phyloP scores from a whole-genome alignment of 495 filamentous ascomycete genomes.

The Daldinia childiae region DNA sequence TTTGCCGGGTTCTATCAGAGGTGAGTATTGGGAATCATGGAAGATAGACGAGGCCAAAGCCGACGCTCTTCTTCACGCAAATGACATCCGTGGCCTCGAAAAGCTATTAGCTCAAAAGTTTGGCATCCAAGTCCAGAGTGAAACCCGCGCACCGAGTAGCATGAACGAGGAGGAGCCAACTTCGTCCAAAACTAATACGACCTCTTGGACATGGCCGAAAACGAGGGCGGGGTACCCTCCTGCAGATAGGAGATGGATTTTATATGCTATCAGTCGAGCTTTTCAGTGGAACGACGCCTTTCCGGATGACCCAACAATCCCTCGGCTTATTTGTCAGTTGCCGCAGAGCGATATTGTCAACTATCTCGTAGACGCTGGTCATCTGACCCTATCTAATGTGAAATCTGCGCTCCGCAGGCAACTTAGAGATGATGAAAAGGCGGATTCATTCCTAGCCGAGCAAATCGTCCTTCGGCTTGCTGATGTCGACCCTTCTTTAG shows the following conservation, averaged over 20 bases:
- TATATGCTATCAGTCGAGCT: slow-evolving; percentile 61
- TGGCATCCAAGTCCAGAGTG: slow-evolving; percentile 44
- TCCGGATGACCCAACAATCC: slow-evolving; percentile 38
- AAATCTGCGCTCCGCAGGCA: slow-evolving; percentile 67
- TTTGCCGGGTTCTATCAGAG: slow-evolving; percentile 52
- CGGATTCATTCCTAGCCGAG: slow-evolving; percentile 58
- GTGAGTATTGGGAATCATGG: slow-evolving; percentile 49
- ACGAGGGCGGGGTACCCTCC: slow-evolving; percentile 52
- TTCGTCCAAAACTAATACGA: slow-evolving; percentile 24
- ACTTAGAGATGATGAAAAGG: slow-evolving; percentile 50
- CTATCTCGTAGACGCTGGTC: slow-evolving; percentile 71
- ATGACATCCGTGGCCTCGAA: slow-evolving; percentile 64
- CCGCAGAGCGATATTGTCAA: slow-evolving; percentile 63
- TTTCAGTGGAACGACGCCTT: slow-evolving; percentile 54
- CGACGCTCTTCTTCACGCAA: slow-evolving; percentile 55
- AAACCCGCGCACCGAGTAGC: slow-evolving; percentile 33
- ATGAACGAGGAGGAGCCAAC: slow-evolving; percentile 24
- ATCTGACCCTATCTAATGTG: slow-evolving; percentile 68
- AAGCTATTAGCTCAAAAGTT: slow-evolving; percentile 57
- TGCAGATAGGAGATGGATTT: slow-evolving; percentile 62
- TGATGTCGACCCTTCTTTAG: slow-evolving; percentile 68
- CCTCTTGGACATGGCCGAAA: slow-evolving; percentile 53
- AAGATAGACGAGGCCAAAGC: slow-evolving; percentile 51
- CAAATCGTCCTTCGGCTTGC: slow-evolving; percentile 68
- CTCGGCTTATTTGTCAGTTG: slow-evolving; percentile 59